Conservation (phyloP, 306 rosid species). For the Cyclanthera cordifolia region DNA sequence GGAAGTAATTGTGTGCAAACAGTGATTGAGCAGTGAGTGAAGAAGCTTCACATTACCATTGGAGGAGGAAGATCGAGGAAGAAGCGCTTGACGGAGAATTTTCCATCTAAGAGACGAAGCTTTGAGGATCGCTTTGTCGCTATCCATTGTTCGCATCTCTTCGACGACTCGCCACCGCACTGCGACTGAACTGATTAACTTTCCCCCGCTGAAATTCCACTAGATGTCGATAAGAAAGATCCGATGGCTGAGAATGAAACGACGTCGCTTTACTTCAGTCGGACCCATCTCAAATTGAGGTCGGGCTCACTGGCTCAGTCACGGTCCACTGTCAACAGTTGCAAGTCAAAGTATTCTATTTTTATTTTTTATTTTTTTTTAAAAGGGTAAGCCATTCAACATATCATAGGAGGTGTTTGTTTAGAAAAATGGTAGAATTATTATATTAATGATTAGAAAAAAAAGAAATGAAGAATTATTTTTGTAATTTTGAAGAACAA, state of each 20-base stretch:
- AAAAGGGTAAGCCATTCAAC: too few species aligned
- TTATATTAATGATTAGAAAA: too few species aligned
- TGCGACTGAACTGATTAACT: neutral
- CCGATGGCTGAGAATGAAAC: neutral
- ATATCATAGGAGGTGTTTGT: too few species aligned
- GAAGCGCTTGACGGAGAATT: constrained; percentile 67
- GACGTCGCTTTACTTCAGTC: neutral
- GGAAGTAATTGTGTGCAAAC: neutral
- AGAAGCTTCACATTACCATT: constrained; percentile 15
- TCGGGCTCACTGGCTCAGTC: too few species aligned
- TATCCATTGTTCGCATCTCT: constrained; percentile 18
- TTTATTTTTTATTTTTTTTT: too few species aligned
- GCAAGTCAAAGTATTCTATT: too few species aligned
- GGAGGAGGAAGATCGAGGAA: constrained; percentile 23
- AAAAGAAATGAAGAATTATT: too few species aligned
- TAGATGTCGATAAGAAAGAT: neutral
- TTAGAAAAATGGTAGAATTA: too few species aligned
- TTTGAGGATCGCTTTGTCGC: constrained; percentile 16
- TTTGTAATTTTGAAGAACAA: too few species aligned
- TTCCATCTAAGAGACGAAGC: constrained; percentile 68
- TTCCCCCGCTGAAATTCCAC: neutral
- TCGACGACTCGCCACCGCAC: neutral
- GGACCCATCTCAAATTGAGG: too few species aligned
- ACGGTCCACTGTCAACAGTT: too few species aligned
- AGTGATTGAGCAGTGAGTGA: constrained; percentile 8